phyloP scores from a whole-genome alignment of 106 monocot genomes.

The Dioscorea dumetorum region DNA sequence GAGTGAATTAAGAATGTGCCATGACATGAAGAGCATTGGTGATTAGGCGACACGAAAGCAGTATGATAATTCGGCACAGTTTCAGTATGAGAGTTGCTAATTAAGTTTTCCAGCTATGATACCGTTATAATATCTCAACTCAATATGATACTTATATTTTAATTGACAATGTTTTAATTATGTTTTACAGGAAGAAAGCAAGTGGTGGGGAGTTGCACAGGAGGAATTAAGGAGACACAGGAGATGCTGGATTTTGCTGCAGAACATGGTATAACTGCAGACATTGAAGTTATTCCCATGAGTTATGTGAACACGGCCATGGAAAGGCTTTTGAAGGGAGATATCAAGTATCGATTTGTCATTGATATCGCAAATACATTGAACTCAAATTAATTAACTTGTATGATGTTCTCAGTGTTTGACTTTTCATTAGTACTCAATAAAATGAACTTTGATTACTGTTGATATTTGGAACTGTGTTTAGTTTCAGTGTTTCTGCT shows the following conservation, averaged over 20 bases:
- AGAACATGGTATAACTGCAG: neutral
- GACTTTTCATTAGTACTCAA: no score
- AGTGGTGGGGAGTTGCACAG: constrained; percentile 1
- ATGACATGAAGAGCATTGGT: no score
- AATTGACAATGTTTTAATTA: neutral
- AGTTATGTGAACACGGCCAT: constrained; percentile 3
- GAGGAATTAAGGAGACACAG: constrained; percentile 5
- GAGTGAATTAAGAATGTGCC: no score
- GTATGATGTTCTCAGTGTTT: no score
- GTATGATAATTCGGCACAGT: no score
- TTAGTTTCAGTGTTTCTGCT: no score
- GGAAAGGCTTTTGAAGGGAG: neutral
- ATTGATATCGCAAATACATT: constrained; percentile 1
- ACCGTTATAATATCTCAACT: no score
- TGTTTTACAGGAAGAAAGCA: constrained; percentile 1
- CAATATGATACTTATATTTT: neutral
- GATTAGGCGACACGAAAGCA: no score
- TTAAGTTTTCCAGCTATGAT: no score
- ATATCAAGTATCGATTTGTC: constrained; percentile 5
- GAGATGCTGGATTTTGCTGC: constrained; percentile 8
- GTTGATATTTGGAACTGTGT: no score
- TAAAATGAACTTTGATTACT: no score
- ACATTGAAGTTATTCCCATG: constrained; percentile 1
- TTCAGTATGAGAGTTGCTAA: no score
- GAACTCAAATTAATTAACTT: neutral